phyloP scores from a whole-genome alignment of 2,329 filamentous ascomycete genomes.

The Colletotrichum neosansevieriae region DNA sequence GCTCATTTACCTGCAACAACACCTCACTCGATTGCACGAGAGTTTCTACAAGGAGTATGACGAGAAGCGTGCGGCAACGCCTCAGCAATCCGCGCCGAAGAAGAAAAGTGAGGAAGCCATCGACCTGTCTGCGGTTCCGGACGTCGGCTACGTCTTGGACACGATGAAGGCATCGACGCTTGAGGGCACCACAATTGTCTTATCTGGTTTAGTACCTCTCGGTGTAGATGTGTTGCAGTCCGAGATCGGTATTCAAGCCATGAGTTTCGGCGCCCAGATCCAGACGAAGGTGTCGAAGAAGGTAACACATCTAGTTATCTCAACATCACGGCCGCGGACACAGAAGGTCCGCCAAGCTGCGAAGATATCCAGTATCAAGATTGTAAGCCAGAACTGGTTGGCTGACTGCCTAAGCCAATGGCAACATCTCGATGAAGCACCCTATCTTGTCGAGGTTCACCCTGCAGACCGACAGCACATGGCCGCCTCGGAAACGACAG shows the following conservation, averaged over 20 bases:
- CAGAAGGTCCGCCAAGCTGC: slow-evolving; percentile 92
- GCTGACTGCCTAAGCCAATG: slow-evolving; percentile 86
- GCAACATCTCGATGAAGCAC: slow-evolving; percentile 81
- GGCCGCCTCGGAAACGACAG: slow-evolving; percentile 48
- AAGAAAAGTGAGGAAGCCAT: slow-evolving; percentile 54
- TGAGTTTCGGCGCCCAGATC: slow-evolving; percentile 82
- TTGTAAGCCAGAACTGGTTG: slow-evolving; percentile 93
- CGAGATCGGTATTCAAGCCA: slow-evolving; percentile 89
- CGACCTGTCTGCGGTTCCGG: slow-evolving; percentile 74
- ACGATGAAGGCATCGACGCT: slow-evolving; percentile 83
- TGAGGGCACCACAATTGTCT: slow-evolving; percentile 80
- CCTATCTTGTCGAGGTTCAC: slow-evolving; percentile 82
- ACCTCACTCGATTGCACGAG: slow-evolving; percentile 80
- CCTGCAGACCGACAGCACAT: slow-evolving; percentile 69
- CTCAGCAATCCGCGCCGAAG: slow-evolving; percentile 32
- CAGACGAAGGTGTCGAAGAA: slow-evolving; percentile 68
- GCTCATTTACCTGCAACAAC: slow-evolving; percentile 79
- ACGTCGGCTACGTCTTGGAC: slow-evolving; percentile 88
- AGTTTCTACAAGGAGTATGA: slow-evolving; percentile 90
- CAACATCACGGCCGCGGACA: slow-evolving; percentile 79
- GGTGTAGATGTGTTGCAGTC: slow-evolving; percentile 82
- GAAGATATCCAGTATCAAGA: slow-evolving; percentile 83
- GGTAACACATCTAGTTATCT: slow-evolving; percentile 81
- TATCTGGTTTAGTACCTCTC: slow-evolving; percentile 90
- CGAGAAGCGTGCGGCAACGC: slow-evolving; percentile 53